These are phyloP conservation scores for Blastomyces percursus DNA, from an alignment of 2,329 filamentous ascomycete genomes.

Conservation along the genomic window DNA sequence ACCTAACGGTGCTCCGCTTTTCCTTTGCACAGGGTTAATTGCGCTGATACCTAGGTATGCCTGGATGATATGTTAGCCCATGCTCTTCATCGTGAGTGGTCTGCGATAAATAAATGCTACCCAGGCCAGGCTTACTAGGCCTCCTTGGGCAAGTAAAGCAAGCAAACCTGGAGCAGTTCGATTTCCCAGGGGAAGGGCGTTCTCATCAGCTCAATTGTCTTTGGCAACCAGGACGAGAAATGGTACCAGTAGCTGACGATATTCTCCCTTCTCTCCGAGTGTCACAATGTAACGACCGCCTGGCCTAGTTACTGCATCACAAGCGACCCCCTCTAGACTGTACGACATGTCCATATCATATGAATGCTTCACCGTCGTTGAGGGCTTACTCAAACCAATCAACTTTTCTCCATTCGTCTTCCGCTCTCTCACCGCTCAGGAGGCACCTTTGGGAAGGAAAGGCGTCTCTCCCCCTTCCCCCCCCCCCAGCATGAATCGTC, in stretches of 20 bases:
- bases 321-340: neutral
- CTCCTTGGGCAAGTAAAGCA: neutral
- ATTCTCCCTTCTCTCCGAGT: neutral
- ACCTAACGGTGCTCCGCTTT: neutral
- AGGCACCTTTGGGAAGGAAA: neutral
- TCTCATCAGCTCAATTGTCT: neutral
- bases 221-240: neutral
- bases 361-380: neutral
- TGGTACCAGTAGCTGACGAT: neutral
- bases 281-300: neutral
- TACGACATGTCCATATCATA: neutral
- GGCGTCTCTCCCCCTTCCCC: neutral
- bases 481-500: neutral
- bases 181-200: neutral
- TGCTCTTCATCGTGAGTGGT: neutral
- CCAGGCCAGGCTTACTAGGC: neutral
- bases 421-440: neutral
- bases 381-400: neutral
- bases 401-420: neutral
- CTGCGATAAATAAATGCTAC: neutral
- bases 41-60: neutral
- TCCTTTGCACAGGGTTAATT: neutral
- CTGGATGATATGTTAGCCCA: neutral
- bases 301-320: neutral
- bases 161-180: no score